Evolutionary conservation across 768 basidiomycete species (phyloP), one percentile per base, ranked within the genome.

Genomic region (Termitomyces sp.): DNA sequence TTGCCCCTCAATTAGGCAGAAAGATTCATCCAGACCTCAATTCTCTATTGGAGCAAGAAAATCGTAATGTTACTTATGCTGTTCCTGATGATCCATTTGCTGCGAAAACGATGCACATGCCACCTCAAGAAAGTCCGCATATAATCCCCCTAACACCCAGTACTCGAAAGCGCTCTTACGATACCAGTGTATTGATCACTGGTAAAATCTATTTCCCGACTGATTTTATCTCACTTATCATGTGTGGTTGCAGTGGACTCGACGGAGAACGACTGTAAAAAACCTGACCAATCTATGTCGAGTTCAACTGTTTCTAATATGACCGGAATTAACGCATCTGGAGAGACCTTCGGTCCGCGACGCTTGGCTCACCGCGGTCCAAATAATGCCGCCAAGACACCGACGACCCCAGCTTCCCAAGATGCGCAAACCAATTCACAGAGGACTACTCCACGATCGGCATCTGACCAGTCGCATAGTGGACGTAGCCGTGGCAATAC

Each of bases 11-110:
- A 29, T 50, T 69, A 13, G 63, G 68, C 34, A 69, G 66, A 29
- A 75, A 69, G 62, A 77, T 78, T 41, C 76, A 75, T 50, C 72
- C 75, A 51, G 65, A 78, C 56, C 64, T 76, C 28, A 68, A 72
- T 57, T 67, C 69, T 33, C 62, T 73, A 24, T 58, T 68, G 39
- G 64, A 70, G n/a, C 53, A 59, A 59, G 50, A 57, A 39, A 51
- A 13, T 42, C 64, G 69, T 45, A 46, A 34, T 31, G 42, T 51
- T 15, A 18, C 52, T 7, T 29, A 52, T 22, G 51, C 36, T 29
- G 31, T 45, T 28, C 28, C 26, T 5, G 41, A 53, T 22, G 44
- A 29, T 42, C 29, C 53, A 10, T 51, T 47, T 48, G 51, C 42
- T 33, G 36, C 48, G 5, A 55, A 58, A 31, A 16, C 31, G 34